Evolutionary conservation across 2,329 filamentous ascomycete species (phyloP), one percentile per base, ranked within the genome.

Genomic region (Podosphaera fusca): DNA sequence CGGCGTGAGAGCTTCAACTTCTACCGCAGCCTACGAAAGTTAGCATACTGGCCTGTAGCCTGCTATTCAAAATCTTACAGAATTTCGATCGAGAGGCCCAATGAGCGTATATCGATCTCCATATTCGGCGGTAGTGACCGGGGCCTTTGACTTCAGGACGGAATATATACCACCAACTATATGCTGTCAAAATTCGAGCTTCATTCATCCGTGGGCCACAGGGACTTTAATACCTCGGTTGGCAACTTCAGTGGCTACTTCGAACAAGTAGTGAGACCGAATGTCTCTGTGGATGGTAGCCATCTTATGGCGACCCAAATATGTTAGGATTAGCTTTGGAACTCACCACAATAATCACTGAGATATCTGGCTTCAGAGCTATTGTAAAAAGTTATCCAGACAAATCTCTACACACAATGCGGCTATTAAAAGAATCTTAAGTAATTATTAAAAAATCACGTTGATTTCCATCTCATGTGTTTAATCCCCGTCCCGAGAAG

Each of bases 111-210:
- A 98, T 63, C 87, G 81, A 59, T 95, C 88, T 71, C 92, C 92
- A 92, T 96, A 98, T 71, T 98, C 92, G 60, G 88, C 88, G 0
- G 90, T 95, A 49, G 92, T 96, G 60, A 96, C 92, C 55, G 92
- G 90, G 42, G 92, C 90, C 72, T 98, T 98, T 60, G 92, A 98
- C 72, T 98, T 98, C 72, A 98, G 82, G 63, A 98, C 92, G 14
- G 90, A 96, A 76, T 98, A 98, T 73, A 98, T 98, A 66, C 92
- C 92, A 67, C 92, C 92, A 60, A 98, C 92, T 94, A 47, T 40
- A 30, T 5, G 14, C n/a, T 38, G 31, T 53, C 35, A 38, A 38
- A n/a, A 14, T 34, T 53, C 8, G n/a, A 47, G 29, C 9, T 30
- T 4, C 33, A 1, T 55, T 63, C 51, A 65, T 60, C 45, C 56